Evolutionary conservation across 2,329 filamentous ascomycete species (phyloP), one percentile per base, ranked within the genome.

Genomic region (Fusarium denticulatum): DNA sequence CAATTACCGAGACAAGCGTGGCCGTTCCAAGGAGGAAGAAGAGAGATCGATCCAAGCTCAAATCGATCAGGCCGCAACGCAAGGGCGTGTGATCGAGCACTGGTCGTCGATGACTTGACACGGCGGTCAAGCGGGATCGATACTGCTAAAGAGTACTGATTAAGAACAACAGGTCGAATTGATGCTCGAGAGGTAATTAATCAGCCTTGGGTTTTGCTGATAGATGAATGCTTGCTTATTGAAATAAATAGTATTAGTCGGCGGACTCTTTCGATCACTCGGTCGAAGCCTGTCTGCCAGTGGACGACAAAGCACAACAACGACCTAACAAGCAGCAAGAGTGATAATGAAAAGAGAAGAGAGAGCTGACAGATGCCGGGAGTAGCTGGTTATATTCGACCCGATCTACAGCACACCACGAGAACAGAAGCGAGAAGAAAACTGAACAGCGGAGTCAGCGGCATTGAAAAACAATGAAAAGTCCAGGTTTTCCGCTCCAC

Each of bases 401-500:
- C 24, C 24, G 42, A 30, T 20, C 24, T 36, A 46, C 45, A 30
- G 26, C 20, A n/a, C 63, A 74, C 61, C 68, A 72, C 60, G 62
- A 71, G 34, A 56, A 30, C 30, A 26, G 50, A n/a, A 40, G 26
- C 24, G 39, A 36, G 24, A 58, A n/a, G 42, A 59, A 59, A 64
- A 45, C 36, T 55, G 61, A 64, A 45, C 28, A 47, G 65, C 60
- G 66, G 55, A 70, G 57, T 60, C 63, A 53, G 49, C 66, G 64
- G 68, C 64, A 76, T 77, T 77, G 71, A 75, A 77, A 77, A 75
- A 60, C 62, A 76, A 75, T 72, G 28, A 66, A 66, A 76, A 68
- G 64, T 72, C 57, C 73, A 72, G 49, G 64, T 59, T 59, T 74
- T 66, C 50, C 47, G 53, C 58, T 71, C 61, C 52, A 68, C 60